Evolutionary conservation across 2,329 filamentous ascomycete species (phyloP).

Genomic region (Aspergillus alliaceus): DNA sequence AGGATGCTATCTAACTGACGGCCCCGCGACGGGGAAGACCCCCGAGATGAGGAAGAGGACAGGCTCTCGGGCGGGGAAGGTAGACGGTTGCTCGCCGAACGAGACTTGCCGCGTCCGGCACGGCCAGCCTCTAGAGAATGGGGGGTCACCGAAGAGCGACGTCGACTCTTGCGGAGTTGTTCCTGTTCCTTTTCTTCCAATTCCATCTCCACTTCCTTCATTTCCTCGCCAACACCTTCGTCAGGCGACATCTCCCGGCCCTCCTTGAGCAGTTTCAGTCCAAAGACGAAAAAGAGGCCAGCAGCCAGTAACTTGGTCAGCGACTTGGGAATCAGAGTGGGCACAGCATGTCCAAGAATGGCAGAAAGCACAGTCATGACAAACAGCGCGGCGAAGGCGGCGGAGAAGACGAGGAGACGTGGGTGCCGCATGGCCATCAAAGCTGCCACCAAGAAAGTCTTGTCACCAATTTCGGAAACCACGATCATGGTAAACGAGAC

Average conservation of each 20-base stretch:
- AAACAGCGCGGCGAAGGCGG: conserved; percentile 86
- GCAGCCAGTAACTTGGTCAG: conserved; percentile 86
- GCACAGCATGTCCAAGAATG: conserved; percentile 86
- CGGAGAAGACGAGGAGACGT: conserved; percentile 87
- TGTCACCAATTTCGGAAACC: conserved; percentile 95
- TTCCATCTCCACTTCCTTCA: conserved; percentile 95
- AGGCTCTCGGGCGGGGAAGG: conserved; percentile 79
- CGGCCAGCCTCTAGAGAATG: conserved; percentile 81
- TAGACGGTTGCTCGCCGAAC: conserved; percentile 69
- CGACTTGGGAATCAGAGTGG: conserved; percentile 83
- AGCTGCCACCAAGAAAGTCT: conserved; percentile 94
- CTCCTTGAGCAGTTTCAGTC: conserved; percentile 78
- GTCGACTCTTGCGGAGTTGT: conserved; percentile 64
- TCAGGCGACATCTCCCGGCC: conserved; percentile 85
- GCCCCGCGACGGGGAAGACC: conserved; percentile 52
- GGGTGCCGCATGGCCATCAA: conserved; percentile 99
- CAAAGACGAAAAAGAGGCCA: conserved; percentile 84
- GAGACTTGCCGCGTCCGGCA: conserved; percentile 62
- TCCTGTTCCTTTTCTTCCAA: conserved; percentile 88
- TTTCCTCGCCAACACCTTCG: conserved; percentile 92
- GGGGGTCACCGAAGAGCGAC: conserved; percentile 68
- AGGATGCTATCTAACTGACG: conserved; percentile 47
- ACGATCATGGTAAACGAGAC: conserved; percentile 97
- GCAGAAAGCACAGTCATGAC: conserved; percentile 96
- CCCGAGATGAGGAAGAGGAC: conserved; percentile 70